phyloP scores from a whole-genome alignment of 2,329 filamentous ascomycete species.

The Ophiostoma sp. region DNA sequence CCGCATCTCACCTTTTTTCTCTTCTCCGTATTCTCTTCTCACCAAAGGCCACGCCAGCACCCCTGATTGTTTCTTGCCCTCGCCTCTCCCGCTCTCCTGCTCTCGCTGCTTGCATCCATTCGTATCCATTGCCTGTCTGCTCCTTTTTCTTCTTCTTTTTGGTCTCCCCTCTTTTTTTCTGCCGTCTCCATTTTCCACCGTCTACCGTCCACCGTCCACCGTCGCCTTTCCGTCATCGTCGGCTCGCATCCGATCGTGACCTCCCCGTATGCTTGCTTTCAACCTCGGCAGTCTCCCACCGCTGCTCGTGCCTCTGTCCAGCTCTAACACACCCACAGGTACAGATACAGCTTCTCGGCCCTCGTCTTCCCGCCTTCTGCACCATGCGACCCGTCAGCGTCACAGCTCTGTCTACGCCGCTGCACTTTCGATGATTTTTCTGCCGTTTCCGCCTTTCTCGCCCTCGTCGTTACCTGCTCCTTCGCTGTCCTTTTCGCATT shows the following conservation, averaged over 20 bases:
- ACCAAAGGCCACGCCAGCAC: not conserved
- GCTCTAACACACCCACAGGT: constrained; percentile 3
- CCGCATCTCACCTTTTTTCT: not conserved
- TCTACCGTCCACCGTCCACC: not conserved
- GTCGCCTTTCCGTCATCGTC: constrained; percentile 2
- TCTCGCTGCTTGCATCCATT: not conserved
- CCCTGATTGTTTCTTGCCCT: not conserved
- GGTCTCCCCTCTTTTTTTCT: constrained; percentile 15
- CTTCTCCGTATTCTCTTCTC: constrained; percentile 4
- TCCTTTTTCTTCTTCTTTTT: not conserved
- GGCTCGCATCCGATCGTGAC: constrained; percentile 14
- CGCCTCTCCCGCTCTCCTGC: not conserved
- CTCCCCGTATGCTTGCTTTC: not conserved
- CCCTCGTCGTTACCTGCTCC: not conserved
- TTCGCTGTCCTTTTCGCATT: not conserved
- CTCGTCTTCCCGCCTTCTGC: not conserved
- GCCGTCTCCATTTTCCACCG: constrained; percentile 10
- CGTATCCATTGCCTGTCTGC: not conserved
- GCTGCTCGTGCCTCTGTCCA: not conserved
- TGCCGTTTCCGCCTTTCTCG: not conserved
- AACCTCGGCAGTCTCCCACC: not conserved
- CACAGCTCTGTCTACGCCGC: constrained; percentile 12
- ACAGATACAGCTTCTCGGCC: not conserved
- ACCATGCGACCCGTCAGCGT: constrained; percentile 12
- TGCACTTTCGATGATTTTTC: constrained; percentile 14